phyloP scores from a whole-genome alignment of 306 rosid genomes.

The Cucurbita moschata region DNA sequence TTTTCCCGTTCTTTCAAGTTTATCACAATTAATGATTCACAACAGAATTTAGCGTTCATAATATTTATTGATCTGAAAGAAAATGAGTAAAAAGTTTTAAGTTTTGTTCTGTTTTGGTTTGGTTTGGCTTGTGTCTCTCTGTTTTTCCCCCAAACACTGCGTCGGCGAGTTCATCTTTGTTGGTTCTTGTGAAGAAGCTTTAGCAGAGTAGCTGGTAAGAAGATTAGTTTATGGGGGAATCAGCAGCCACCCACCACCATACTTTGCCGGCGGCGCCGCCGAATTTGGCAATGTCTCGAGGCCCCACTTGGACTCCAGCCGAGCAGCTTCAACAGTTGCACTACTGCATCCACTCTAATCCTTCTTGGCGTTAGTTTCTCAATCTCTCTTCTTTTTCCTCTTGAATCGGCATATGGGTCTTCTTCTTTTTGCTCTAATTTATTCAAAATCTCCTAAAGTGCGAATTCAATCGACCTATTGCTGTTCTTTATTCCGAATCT shows the following conservation, averaged over 20 bases:
- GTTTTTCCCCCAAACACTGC: neutral
- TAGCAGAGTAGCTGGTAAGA: neutral
- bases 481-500: conserved; percentile 17
- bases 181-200: neutral
- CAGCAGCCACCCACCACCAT: conserved; percentile 38
- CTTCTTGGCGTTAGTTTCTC: conserved; percentile 84
- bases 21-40: neutral
- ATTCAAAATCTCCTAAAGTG: conserved; percentile 4
- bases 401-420: neutral
- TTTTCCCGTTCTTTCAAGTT: no score
- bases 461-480: conserved; percentile 6
- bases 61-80: neutral
- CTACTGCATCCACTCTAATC: conserved; percentile 94
- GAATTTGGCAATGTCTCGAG: conserved; percentile 30
- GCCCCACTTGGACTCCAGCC: conserved; percentile 65
- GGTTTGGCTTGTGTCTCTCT: neutral
- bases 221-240: conserved; percentile 49
- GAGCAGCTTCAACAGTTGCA: conserved; percentile 75
- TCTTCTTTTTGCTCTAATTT: neutral
- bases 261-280: conserved; percentile 26
- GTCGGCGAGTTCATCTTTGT: neutral
- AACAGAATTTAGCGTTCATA: neutral
- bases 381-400: neutral
- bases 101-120: neutral
- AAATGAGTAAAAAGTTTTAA: neutral